Conservation (phyloP, 1,284 basidiomycete genomes). For the Tremellales sp. region DNA sequence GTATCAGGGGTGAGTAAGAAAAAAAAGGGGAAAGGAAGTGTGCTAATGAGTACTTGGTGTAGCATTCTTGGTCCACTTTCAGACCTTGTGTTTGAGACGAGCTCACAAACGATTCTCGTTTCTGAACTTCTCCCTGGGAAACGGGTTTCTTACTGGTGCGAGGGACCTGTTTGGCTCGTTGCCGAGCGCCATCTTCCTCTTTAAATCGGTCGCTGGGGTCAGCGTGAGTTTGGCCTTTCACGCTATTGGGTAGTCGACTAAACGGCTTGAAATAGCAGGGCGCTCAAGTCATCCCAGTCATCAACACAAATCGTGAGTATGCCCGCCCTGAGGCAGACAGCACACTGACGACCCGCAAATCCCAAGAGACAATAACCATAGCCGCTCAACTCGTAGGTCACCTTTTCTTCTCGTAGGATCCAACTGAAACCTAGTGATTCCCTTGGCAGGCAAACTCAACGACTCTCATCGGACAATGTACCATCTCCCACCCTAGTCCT, state of each 20-base stretch:
- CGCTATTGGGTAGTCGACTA: not conserved
- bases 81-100: constrained; percentile 75
- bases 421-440: not conserved
- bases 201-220: constrained; percentile 80
- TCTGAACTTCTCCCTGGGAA: constrained; percentile 66
- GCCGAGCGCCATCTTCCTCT: constrained; percentile 91
- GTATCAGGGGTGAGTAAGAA: constrained; percentile 42
- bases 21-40: not conserved
- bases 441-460: constrained; percentile 64
- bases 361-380: constrained; percentile 79
- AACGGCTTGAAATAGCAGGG: constrained; percentile 15
- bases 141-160: constrained; percentile 83
- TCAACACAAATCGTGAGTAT: constrained; percentile 77
- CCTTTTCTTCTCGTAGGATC: constrained; percentile 2
- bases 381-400: constrained; percentile 79
- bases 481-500: constrained; percentile 86
- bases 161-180: constrained; percentile 82
- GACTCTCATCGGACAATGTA: constrained; percentile 87
- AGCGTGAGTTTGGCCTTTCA: constrained; percentile 23
- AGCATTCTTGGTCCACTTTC: constrained; percentile 85
- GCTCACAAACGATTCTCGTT: constrained; percentile 92
- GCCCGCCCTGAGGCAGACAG: not conserved
- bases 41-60: not conserved
- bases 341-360: not conserved
- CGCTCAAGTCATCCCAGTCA: constrained; percentile 66